Evolutionary conservation across 1,139 yeast species (phyloP).

Genomic region (Hemisphaericaspora xylofermentans): DNA sequence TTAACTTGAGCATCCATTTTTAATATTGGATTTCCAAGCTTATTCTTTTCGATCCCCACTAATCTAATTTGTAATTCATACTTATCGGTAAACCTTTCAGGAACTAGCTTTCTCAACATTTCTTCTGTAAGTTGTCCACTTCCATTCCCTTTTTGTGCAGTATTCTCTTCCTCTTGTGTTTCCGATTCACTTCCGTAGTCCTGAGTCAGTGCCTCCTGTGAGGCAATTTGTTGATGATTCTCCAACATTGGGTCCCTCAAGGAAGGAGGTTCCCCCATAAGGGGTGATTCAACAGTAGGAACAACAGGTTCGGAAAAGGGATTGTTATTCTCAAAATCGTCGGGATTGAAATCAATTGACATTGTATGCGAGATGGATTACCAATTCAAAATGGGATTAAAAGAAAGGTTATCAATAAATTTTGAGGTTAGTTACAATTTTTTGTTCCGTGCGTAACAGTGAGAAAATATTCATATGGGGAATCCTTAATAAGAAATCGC

Average conservation of each 20-base stretch:
- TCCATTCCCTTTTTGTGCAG: slow-evolving; percentile 5
- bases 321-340: slow-evolving; percentile 64
- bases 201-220: not conserved
- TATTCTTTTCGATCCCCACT: slow-evolving; percentile 38
- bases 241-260: not conserved
- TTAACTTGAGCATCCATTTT: slow-evolving; percentile 39
- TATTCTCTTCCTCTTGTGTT: slow-evolving; percentile 3
- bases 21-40: slow-evolving; percentile 45
- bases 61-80: slow-evolving; percentile 32
- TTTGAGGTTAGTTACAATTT: too few relatives aligned
- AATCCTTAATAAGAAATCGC: not conserved
- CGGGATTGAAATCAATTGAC: slow-evolving; percentile 65
- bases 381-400: not conserved
- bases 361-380: slow-evolving; percentile 20
- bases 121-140: slow-evolving; percentile 22
- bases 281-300: not conserved
- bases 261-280: not conserved
- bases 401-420: too few relatives aligned
- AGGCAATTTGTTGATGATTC: not conserved
- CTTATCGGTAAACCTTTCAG: slow-evolving; percentile 47
- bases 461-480: not conserved
- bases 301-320: slow-evolving; percentile 49
- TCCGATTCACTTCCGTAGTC: not conserved
- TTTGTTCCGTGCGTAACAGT: not conserved
- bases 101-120: slow-evolving; percentile 47